A percentile compares a stretch with the other conserved stretches of the same genome.
phyloP scores from a whole-genome alignment of 306 rosid genomes.

The Ziziphus jujuba region DNA sequence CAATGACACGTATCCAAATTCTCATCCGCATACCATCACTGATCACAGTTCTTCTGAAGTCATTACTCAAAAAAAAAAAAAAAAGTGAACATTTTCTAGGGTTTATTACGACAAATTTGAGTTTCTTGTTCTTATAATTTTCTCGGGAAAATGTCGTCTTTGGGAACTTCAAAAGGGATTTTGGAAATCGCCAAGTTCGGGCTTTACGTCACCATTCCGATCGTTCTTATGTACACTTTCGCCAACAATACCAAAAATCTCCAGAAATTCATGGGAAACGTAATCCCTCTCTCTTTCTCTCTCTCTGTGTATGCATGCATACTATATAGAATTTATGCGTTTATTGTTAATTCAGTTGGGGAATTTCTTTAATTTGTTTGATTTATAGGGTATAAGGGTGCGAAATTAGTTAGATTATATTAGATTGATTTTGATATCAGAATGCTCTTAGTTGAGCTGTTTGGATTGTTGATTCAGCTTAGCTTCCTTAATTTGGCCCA shows the following conservation, averaged over 20 bases:
- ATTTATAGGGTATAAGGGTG: not conserved
- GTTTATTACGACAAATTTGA: not conserved
- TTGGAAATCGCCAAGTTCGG: conserved; percentile 90
- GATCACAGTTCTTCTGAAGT: not conserved
- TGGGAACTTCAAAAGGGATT: conserved; percentile 78
- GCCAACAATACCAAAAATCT: conserved; percentile 68
- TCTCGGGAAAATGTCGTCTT: conserved; percentile 47
- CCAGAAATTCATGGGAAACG: conserved; percentile 79
- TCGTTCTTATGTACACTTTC: conserved; percentile 71
- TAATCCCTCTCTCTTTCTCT: conserved; percentile 23
- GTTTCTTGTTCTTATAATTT: not conserved
- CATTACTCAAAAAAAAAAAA: not conserved
- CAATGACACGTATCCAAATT: not conserved
- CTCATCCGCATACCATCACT: conserved; percentile 3
- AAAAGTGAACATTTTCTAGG: conserved; percentile 12
- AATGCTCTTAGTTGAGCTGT: not conserved
- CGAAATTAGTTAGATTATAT: not conserved
- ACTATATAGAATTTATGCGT: no score
- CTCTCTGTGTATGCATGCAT: not conserved
- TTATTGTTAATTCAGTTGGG: no score
- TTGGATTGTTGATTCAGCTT: not conserved
- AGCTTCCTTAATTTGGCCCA: not conserved
- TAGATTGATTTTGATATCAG: not conserved
- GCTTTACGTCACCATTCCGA: conserved; percentile 64
- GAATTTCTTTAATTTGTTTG: no score